phyloP scores from a whole-genome alignment of 2,329 filamentous ascomycete species.

The Trichoderma sp. region DNA sequence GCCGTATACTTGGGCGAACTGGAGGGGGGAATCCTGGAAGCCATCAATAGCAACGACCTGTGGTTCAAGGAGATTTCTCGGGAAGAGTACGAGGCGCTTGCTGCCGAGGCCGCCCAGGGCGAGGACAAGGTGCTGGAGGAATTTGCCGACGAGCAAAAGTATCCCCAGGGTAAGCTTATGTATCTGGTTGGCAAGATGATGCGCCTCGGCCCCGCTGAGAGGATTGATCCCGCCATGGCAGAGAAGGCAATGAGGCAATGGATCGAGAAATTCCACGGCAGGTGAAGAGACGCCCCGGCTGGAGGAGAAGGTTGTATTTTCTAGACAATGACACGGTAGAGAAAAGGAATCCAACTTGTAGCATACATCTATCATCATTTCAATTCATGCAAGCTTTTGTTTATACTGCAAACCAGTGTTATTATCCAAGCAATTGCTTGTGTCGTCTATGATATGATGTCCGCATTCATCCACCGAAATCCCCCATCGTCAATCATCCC shows the following conservation, averaged over 20 bases:
- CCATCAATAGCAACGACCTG: slow-evolving; percentile 46
- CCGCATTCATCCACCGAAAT: neutral
- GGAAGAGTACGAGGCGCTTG: slow-evolving; percentile 48
- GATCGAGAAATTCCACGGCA: slow-evolving; percentile 25
- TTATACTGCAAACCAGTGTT: neutral
- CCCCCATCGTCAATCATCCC: neutral
- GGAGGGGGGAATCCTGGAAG: slow-evolving; percentile 40
- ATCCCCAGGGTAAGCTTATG: slow-evolving; percentile 58
- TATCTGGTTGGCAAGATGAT: slow-evolving; percentile 60
- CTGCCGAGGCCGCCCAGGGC: slow-evolving; percentile 41
- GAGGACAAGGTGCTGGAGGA: slow-evolving; percentile 47
- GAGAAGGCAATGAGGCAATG: slow-evolving; percentile 44
- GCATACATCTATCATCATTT: neutral
- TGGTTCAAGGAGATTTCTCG: slow-evolving; percentile 53
- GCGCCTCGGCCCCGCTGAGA: slow-evolving; percentile 49
- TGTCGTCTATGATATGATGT: neutral
- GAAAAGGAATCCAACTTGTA: neutral
- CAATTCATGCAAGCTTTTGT: neutral
- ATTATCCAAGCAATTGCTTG: neutral
- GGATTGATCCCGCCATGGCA: slow-evolving; percentile 52
- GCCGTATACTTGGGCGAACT: slow-evolving; percentile 49
- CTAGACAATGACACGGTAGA: neutral
- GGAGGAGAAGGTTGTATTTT: neutral
- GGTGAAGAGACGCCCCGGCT: neutral
- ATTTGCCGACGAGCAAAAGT: slow-evolving; percentile 44